Conservation (phyloP, 176 grass and related monocot species). For the Rhipidocladum racemiflorum region DNA sequence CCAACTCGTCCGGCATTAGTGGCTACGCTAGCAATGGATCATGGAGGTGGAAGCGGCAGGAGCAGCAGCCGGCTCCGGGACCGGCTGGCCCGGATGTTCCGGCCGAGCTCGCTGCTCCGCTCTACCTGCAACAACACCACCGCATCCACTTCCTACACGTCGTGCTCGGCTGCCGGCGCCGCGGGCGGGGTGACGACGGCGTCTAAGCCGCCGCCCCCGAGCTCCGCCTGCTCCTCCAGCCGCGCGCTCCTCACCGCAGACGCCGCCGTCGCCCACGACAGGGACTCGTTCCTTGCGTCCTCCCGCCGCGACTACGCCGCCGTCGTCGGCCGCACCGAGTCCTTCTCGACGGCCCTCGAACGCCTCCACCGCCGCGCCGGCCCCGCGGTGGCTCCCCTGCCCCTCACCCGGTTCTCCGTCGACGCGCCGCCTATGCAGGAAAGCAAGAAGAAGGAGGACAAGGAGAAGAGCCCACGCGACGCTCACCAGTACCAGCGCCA, state of each 20-base stretch:
- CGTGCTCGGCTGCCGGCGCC: background rate
- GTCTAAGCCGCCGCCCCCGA: background rate
- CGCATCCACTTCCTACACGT: constrained; percentile 20
- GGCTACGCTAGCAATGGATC: constrained; percentile 14
- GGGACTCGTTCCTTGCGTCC: constrained; percentile 39
- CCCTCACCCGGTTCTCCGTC: constrained; percentile 14
- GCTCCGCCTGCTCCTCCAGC: constrained; percentile 54
- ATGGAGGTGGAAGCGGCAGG: constrained; percentile 39
- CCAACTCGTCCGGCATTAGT: background rate
- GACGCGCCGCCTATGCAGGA: constrained; percentile 15
- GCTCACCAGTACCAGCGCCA: background rate
- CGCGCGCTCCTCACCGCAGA: constrained; percentile 46
- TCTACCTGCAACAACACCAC: constrained; percentile 69
- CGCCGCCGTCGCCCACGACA: background rate
- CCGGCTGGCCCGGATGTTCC: constrained; percentile 70
- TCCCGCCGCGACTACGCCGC: constrained; percentile 32
- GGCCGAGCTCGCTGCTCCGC: constrained; percentile 53
- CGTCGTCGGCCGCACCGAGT: constrained; percentile 45
- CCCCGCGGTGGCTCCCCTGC: background rate
- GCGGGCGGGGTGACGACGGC: background rate
- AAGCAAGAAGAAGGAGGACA: background rate
- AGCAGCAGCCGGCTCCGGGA: constrained; percentile 60
- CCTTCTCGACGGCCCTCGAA: constrained; percentile 52
- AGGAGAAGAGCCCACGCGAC: constrained; percentile 26
- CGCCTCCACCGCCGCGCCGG: constrained; percentile 12